Evolutionary conservation across 2,329 filamentous ascomycete species (phyloP).

Genomic region (Colletotrichum gloeosporioides): DNA sequence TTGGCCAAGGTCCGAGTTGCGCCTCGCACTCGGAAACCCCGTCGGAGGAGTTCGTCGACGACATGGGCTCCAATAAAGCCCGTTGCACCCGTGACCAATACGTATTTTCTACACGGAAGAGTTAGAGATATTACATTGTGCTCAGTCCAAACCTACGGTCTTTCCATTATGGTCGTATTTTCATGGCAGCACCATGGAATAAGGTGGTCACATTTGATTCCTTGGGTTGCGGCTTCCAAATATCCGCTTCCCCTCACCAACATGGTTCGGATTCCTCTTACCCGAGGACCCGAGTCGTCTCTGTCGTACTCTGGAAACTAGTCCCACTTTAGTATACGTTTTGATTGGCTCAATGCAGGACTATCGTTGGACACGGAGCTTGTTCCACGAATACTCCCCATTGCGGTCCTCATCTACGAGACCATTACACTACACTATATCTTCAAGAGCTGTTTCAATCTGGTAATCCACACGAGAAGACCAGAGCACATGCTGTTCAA

Average conservation of each 20-base stretch:
- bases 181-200: background rate
- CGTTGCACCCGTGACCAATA: conserved; percentile 6
- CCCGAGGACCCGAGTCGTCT: background rate
- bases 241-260: background rate
- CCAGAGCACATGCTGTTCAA: background rate
- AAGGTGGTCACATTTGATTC: background rate
- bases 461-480: background rate
- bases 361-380: background rate
- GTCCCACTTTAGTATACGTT: background rate
- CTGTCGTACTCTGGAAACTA: background rate
- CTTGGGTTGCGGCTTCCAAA: background rate
- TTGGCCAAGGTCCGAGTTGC: conserved; percentile 33
- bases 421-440: background rate
- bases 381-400: background rate
- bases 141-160: background rate
- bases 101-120: background rate
- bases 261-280: background rate
- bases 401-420: background rate
- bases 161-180: background rate
- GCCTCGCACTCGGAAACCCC: conserved; percentile 35
- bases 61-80: conserved; percentile 34
- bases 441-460: background rate
- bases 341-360: background rate
- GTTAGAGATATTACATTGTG: rapidly evolving
- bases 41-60: conserved; percentile 33